phyloP scores from a whole-genome alignment of 108 stramenopile genomes.

The Cyclotella baltica region DNA sequence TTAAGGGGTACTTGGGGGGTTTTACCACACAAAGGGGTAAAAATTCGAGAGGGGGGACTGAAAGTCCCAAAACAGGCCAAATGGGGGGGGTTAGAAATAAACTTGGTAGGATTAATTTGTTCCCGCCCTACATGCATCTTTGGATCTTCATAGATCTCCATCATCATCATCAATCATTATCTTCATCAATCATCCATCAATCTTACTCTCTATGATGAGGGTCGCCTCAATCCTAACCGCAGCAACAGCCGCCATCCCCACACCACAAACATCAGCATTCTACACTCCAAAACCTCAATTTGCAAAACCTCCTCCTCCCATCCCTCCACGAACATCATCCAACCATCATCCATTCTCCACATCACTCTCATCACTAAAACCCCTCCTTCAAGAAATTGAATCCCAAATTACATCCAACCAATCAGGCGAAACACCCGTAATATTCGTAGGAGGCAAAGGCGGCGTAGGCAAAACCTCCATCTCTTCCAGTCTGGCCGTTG shows the following conservation, averaged over 20 bases:
- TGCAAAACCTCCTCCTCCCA: not conserved
- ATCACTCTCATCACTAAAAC: not conserved
- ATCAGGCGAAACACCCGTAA: slow-evolving; percentile 1
- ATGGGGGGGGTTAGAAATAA: too few relatives aligned
- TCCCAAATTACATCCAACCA: not conserved
- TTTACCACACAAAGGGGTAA: too few relatives aligned
- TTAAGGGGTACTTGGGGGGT: too few relatives aligned
- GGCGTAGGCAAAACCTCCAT: slow-evolving; percentile 86
- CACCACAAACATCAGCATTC: not conserved
- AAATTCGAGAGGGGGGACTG: too few relatives aligned
- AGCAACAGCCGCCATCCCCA: not conserved
- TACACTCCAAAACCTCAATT: not conserved
- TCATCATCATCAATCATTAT: too few relatives aligned
- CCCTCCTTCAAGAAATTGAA: slow-evolving; percentile 7
- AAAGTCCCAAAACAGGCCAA: too few relatives aligned
- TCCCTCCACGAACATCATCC: not conserved
- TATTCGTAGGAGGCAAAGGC: slow-evolving; percentile 22
- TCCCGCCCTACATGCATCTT: too few relatives aligned
- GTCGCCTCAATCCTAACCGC: not conserved
- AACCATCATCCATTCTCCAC: too few relatives aligned
- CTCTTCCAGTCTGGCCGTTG: slow-evolving; percentile 86
- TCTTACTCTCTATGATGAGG: too few relatives aligned
- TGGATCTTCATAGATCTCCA: too few relatives aligned
- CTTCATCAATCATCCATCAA: too few relatives aligned
- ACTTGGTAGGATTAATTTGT: too few relatives aligned